A percentile compares a stretch with the other conserved stretches of the same genome.
Conservation (phyloP, 495 filamentous ascomycete genomes). For the Gamarada debralockiae region DNA sequence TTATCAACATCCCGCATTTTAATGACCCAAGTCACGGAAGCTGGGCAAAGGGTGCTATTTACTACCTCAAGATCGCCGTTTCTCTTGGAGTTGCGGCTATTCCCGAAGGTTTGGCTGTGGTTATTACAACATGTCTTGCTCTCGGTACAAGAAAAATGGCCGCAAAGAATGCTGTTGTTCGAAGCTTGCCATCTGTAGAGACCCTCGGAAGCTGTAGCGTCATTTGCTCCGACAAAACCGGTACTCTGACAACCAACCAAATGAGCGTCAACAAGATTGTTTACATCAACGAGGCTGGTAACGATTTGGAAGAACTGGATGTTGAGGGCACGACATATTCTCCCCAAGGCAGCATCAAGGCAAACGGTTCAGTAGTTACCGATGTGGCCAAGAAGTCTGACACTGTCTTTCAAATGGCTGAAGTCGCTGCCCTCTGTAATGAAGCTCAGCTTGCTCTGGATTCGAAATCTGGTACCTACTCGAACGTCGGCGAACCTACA, state of each 20-base stretch:
- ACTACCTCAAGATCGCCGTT: constrained; percentile 99
- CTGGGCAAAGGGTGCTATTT: constrained; percentile 98
- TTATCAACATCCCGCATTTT: constrained; percentile 98
- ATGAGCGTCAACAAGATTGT: constrained; percentile 98
- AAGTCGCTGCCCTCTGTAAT: constrained; percentile 90
- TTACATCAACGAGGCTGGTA: constrained; percentile 68
- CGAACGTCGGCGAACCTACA: constrained; percentile 91
- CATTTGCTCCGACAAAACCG: constrained; percentile 99
- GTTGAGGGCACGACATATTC: constrained; percentile 94
- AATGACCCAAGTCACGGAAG: constrained; percentile 88
- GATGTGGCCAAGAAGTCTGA: constrained; percentile 72
- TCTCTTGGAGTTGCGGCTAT: constrained; percentile 98
- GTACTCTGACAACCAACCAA: constrained; percentile 97
- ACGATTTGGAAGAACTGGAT: constrained; percentile 78
- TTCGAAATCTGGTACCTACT: constrained; percentile 63
- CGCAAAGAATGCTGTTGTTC: constrained; percentile 93
- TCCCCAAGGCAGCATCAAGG: constrained; percentile 69
- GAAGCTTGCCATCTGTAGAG: constrained; percentile 94
- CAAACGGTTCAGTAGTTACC: constrained; percentile 60
- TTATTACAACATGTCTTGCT: constrained; percentile 95
- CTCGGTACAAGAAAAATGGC: constrained; percentile 98
- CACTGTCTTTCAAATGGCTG: constrained; percentile 74
- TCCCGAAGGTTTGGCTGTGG: constrained; percentile 93
- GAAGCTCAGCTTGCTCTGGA: constrained; percentile 83
- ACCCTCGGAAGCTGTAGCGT: constrained; percentile 98